These are phyloP conservation scores for Lepidium africanum DNA, from an alignment of 345 rosid species.

Conservation along the genomic window DNA sequence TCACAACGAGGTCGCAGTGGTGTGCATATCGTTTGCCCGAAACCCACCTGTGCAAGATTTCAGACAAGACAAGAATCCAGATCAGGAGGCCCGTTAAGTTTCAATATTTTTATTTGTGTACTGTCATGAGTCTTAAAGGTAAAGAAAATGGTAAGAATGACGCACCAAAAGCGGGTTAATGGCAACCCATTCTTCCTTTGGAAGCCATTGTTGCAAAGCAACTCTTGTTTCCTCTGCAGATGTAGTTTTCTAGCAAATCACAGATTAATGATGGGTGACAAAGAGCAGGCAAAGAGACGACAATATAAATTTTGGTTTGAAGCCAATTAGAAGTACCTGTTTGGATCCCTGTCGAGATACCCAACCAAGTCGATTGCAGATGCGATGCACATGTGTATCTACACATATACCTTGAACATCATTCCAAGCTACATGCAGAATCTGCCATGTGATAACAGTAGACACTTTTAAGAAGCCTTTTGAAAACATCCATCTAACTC, in stretches of 20 bases:
- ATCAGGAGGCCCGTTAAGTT: neutral
- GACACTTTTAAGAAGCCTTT: neutral
- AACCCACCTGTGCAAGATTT: conserved; percentile 51
- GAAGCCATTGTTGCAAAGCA: conserved; percentile 89
- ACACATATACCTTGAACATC: conserved; percentile 92
- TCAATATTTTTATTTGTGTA: neutral
- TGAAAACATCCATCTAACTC: neutral
- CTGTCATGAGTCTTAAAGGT: neutral
- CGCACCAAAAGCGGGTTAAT: conserved; percentile 88
- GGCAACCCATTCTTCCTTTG: conserved; percentile 88
- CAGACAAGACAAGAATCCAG: neutral
- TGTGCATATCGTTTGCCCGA: conserved; percentile 89
- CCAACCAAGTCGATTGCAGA: conserved; percentile 96
- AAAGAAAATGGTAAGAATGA: neutral
- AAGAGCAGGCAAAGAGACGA: neutral
- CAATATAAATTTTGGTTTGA: neutral
- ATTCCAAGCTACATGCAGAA: conserved; percentile 88
- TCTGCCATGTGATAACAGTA: conserved; percentile 35
- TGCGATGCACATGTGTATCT: conserved; percentile 94
- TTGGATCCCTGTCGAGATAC: conserved; percentile 64
- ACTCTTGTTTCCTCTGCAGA: conserved; percentile 90
- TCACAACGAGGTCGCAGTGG: conserved; percentile 78
- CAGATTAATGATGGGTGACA: neutral
- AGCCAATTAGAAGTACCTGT: conserved; percentile 33
- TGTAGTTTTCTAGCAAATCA: conserved; percentile 52